Evolutionary conservation across 2,329 filamentous ascomycete genomes (phyloP).

Genomic region (Aspergillus quadricinctus): DNA sequence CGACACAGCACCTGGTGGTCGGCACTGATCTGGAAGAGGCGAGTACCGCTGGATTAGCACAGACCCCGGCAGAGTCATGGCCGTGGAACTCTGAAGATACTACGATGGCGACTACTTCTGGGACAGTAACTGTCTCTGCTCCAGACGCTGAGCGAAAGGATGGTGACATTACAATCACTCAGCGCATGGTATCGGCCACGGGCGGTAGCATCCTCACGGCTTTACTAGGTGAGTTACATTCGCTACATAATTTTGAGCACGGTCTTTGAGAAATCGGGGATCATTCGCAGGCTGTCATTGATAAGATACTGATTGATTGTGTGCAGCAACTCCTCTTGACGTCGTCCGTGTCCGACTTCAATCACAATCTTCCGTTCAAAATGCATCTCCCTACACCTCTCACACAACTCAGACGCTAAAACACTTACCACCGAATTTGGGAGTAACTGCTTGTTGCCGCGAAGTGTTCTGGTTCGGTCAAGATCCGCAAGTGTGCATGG

Average conservation of each 20-base stretch:
- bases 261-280: background rate
- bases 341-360: slow-evolving; percentile 94
- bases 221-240: slow-evolving; percentile 63
- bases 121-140: slow-evolving; percentile 18
- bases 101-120: slow-evolving; percentile 30
- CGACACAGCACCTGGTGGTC: slow-evolving; percentile 20
- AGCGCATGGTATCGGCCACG: slow-evolving; percentile 94
- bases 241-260: background rate
- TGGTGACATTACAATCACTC: slow-evolving; percentile 66
- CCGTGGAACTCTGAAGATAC: slow-evolving; percentile 27
- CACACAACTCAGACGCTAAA: slow-evolving; percentile 52
- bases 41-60: slow-evolving; percentile 8
- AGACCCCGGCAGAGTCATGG: slow-evolving; percentile 24
- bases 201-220: slow-evolving; percentile 87
- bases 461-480: slow-evolving; percentile 97
- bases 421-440: slow-evolving; percentile 75
- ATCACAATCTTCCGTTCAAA: slow-evolving; percentile 63
- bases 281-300: background rate
- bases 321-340: slow-evolving; percentile 83
- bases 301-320: slow-evolving; percentile 11
- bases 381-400: slow-evolving; percentile 53
- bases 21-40: slow-evolving; percentile 17
- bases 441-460: slow-evolving; percentile 89
- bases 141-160: slow-evolving; percentile 14
- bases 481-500: slow-evolving; percentile 73